phyloP scores from a whole-genome alignment of 352 stramenopile species.

The Globisporangium spinosum region DNA sequence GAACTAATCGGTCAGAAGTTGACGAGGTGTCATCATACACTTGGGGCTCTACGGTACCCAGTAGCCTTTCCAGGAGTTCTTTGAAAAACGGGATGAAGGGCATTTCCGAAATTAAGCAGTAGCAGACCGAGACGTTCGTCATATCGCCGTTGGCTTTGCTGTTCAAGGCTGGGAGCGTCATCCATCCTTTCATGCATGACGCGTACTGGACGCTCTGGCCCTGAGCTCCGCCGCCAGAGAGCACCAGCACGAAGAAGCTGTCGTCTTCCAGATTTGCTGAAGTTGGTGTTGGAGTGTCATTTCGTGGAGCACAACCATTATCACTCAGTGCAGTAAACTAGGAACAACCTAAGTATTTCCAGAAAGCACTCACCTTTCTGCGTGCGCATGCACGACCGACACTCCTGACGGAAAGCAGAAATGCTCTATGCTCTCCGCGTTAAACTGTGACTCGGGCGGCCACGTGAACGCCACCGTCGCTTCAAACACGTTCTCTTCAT shows the following conservation, averaged over 20 bases:
- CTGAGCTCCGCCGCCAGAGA: constrained; percentile 44
- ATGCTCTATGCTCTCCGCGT: constrained; percentile 65
- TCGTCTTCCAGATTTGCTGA: not conserved
- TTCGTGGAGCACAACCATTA: not conserved
- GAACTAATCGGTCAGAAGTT: not conserved
- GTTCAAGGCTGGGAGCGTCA: constrained; percentile 20
- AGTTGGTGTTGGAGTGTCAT: not conserved
- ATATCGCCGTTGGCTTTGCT: constrained; percentile 3
- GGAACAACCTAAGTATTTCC: not conserved
- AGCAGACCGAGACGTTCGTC: constrained; percentile 38
- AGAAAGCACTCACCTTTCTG: not conserved
- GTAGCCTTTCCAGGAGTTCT: constrained; percentile 27
- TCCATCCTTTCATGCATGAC: constrained; percentile 43
- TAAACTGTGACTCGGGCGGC: constrained; percentile 63
- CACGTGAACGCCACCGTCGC: constrained; percentile 58
- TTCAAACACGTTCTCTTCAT: constrained; percentile 44
- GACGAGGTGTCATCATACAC: not conserved
- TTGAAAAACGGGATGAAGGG: constrained; percentile 46
- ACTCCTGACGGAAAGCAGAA: constrained; percentile 61
- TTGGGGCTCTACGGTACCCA: constrained; percentile 22
- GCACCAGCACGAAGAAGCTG: constrained; percentile 50
- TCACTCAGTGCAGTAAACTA: not conserved
- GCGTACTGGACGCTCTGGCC: constrained; percentile 54
- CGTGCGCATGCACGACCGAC: constrained; percentile 16
- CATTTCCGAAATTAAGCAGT: constrained; percentile 43